phyloP scores from a whole-genome alignment of 2,329 filamentous ascomycete genomes.

The Metarhizium album region DNA sequence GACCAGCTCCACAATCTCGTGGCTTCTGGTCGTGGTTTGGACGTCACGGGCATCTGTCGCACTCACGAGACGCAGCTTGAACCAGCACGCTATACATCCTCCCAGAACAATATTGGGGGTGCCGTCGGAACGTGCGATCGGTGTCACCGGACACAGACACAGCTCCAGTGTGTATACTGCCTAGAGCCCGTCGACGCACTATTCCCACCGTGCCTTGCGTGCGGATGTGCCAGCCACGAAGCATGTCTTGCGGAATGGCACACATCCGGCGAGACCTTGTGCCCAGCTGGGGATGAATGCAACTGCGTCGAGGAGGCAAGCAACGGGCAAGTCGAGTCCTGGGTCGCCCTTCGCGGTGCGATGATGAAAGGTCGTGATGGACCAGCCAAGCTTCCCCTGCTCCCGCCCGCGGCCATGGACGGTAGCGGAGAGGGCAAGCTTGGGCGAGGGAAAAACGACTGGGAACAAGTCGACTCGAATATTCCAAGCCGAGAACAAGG shows the following conservation, averaged over 20 bases:
- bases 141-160: constrained; percentile 44
- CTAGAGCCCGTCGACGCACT: constrained; percentile 48
- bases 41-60: constrained; percentile 52
- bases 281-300: constrained; percentile 55
- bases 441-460: constrained; percentile 11
- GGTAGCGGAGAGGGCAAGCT: constrained; percentile 19
- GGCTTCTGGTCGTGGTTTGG: constrained; percentile 44
- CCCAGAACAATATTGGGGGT: constrained; percentile 29
- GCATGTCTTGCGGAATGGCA: constrained; percentile 50
- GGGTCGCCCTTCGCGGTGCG: constrained; percentile 36
- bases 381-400: constrained; percentile 11
- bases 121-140: constrained; percentile 39
- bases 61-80: constrained; percentile 53
- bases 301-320: constrained; percentile 47
- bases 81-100: constrained; percentile 38
- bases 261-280: constrained; percentile 42
- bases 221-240: constrained; percentile 52
- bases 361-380: constrained; percentile 21
- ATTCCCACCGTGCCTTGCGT: constrained; percentile 51
- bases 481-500: constrained; percentile 13
- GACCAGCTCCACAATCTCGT: constrained; percentile 40
- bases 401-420: constrained; percentile 20
- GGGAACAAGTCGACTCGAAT: constrained; percentile 17
- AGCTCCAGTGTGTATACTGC: constrained; percentile 53
- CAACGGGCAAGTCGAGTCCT: constrained; percentile 48